These are phyloP conservation scores for Leucaena leucocephala DNA, from an alignment of 306 rosid species.

Conservation along the genomic window DNA sequence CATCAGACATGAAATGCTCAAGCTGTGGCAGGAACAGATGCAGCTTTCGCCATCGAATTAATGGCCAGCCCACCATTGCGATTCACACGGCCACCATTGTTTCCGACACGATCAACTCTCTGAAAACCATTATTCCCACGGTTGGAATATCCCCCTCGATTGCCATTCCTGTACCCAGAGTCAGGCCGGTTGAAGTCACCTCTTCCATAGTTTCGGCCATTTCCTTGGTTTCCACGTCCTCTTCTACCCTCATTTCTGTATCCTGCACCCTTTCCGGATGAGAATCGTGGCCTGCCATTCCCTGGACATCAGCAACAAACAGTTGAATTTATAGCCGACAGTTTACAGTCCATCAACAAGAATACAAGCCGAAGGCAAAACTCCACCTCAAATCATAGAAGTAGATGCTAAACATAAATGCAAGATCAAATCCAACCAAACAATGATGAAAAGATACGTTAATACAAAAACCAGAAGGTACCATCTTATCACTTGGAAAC, in stretches of 20 bases:
- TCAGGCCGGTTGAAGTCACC: conserved; percentile 62
- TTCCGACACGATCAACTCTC: conserved; percentile 53
- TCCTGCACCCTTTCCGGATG: conserved; percentile 59
- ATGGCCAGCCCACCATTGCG: conserved; percentile 55
- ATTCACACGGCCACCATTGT: conserved; percentile 53
- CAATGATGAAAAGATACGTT: no score
- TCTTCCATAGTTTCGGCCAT: conserved; percentile 62
- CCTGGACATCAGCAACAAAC: conserved; percentile 49
- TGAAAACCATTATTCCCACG: conserved; percentile 75
- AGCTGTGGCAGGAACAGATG: conserved; percentile 63
- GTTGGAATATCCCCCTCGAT: conserved; percentile 51
- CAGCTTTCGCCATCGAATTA: conserved; percentile 46
- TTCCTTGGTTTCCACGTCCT: conserved; percentile 75
- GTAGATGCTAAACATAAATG: background rate
- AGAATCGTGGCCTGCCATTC: conserved; percentile 59
- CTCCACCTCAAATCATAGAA: background rate
- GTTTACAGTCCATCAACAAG: background rate
- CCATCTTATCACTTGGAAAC: background rate
- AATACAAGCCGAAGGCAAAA: background rate
- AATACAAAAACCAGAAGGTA: background rate
- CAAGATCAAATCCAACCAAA: background rate
- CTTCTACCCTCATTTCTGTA: conserved; percentile 70
- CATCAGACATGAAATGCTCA: conserved; percentile 38
- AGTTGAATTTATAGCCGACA: conserved; percentile 9
- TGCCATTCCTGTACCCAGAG: conserved; percentile 61